Evolutionary conservation across 1,139 yeast species (phyloP).

Genomic region (Candida labiduridarum): DNA sequence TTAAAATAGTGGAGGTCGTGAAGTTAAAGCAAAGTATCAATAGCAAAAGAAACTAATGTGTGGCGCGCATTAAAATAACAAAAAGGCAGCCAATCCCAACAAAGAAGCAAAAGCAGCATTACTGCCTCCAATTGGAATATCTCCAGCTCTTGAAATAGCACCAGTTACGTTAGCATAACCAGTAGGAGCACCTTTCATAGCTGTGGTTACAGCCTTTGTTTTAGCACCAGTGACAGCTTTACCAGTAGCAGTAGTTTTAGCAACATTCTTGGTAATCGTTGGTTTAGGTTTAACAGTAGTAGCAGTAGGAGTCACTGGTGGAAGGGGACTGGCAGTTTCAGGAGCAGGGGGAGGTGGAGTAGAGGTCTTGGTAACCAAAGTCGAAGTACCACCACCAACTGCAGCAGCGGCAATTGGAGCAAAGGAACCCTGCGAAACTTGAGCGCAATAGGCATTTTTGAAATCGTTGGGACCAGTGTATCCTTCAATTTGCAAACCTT

Average conservation of each 20-base stretch:
- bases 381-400: not conserved
- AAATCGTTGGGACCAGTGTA: constrained; percentile 5
- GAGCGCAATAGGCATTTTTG: constrained; percentile 4
- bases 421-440: not conserved
- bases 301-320: not conserved
- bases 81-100: not conserved
- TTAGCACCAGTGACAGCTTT: not conserved
- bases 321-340: not conserved
- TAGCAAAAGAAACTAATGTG: not conserved
- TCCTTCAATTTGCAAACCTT: constrained; percentile 5
- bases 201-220: not conserved
- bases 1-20: no score
- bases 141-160: not conserved
- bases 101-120: not conserved
- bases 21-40: not conserved
- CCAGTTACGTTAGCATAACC: constrained; percentile 1
- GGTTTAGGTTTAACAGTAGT: not conserved
- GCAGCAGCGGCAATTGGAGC: not conserved
- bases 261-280: constrained; percentile 1
- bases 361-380: not conserved
- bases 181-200: not conserved
- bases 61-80: not conserved
- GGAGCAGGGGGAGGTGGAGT: not conserved
- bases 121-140: not conserved
- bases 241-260: not conserved